Percentiles rank a stretch among this genome's conserved stretches.
phyloP scores from a whole-genome alignment of 2,329 filamentous ascomycete genomes.

The Cladosporium sp. region DNA sequence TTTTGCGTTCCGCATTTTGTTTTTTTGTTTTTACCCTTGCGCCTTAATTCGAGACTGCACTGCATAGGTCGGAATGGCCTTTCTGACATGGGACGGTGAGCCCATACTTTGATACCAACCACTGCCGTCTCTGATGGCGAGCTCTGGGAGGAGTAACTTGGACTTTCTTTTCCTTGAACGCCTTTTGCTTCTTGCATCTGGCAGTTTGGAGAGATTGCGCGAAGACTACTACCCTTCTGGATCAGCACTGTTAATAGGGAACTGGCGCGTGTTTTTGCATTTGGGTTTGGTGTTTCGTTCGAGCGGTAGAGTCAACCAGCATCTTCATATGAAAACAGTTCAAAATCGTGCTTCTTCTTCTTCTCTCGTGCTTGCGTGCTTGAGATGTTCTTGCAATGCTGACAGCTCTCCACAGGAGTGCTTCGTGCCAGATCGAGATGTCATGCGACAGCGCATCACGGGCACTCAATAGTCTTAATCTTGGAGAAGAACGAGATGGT shows the following conservation, averaged over 20 bases:
- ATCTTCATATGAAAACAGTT: constrained; percentile 8
- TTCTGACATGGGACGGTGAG: neutral
- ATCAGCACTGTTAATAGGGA: constrained; percentile 6
- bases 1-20: neutral
- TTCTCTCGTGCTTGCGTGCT: neutral
- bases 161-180: constrained; percentile 14
- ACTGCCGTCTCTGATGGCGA: neutral
- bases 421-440: neutral
- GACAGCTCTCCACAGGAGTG: neutral
- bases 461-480: neutral
- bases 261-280: neutral
- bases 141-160: constrained; percentile 9
- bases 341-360: neutral
- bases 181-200: constrained; percentile 10
- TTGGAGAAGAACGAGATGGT: neutral
- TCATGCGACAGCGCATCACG: neutral
- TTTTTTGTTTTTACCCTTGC: neutral
- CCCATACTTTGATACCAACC: constrained; percentile 4
- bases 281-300: neutral
- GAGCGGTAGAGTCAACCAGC: constrained; percentile 7
- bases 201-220: constrained; percentile 5
- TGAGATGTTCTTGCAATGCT: neutral
- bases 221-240: constrained; percentile 8
- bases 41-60: constrained; percentile 12
- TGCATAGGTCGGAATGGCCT: constrained; percentile 2